Evolutionary conservation across 805 yeast genomes (phyloP).

Genomic region (Suhomyces canberraensis): DNA sequence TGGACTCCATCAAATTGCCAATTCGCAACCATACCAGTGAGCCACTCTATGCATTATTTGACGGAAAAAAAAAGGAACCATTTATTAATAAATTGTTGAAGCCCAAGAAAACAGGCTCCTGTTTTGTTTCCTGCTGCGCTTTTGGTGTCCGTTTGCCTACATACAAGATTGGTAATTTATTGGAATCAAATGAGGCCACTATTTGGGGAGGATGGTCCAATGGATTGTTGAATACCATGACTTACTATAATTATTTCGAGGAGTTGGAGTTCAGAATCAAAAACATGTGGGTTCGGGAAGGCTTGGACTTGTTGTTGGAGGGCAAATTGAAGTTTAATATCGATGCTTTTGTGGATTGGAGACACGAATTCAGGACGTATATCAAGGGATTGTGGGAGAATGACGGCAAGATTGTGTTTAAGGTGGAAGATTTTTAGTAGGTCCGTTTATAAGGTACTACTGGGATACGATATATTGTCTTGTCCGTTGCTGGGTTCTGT

Average conservation of each 20-base stretch:
- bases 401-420: slow-evolving; percentile 34
- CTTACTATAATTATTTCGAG: slow-evolving; percentile 34
- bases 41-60: slow-evolving; percentile 21
- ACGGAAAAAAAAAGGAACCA: slow-evolving; percentile 28
- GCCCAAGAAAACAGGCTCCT: slow-evolving; percentile 32
- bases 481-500: too few species aligned
- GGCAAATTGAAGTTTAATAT: slow-evolving; percentile 30
- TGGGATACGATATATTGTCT: too few species aligned
- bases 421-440: slow-evolving; percentile 34
- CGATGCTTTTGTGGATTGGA: slow-evolving; percentile 36
- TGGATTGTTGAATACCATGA: slow-evolving; percentile 27
- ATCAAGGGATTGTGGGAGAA: slow-evolving; percentile 22
- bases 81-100: slow-evolving; percentile 34
- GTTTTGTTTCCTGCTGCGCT: slow-evolving; percentile 35
- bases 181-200: slow-evolving; percentile 17
- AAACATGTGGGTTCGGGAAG: slow-evolving; percentile 34
- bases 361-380: slow-evolving; percentile 28
- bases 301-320: slow-evolving; percentile 21
- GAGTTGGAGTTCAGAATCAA: slow-evolving; percentile 25
- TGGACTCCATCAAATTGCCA: slow-evolving; percentile 32
- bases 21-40: slow-evolving; percentile 16
- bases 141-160: slow-evolving; percentile 29
- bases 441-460: neutral
- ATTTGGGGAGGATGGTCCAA: slow-evolving; percentile 37
- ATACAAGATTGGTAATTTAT: slow-evolving; percentile 30